Evolutionary conservation across 2,329 filamentous ascomycete genomes (phyloP).

Genomic region (Gaeumannomyces tritici): DNA sequence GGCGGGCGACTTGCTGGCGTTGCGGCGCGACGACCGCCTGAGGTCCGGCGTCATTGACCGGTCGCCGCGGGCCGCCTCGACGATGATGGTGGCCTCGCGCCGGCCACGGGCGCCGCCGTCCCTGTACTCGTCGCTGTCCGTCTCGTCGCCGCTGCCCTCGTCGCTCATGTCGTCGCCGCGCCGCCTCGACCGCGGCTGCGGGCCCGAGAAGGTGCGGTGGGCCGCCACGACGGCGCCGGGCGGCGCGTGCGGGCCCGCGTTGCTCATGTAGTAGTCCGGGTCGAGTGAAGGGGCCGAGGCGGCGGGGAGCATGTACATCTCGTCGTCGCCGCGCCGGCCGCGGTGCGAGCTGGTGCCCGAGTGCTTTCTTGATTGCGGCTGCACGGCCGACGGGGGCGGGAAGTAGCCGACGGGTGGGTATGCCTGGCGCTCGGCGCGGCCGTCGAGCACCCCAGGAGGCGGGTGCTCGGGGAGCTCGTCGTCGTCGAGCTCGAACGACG

Average conservation of each 20-base stretch:
- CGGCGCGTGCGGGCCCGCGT: slow-evolving; percentile 23
- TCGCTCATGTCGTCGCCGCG: slow-evolving; percentile 20
- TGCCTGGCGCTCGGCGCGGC: slow-evolving; percentile 18
- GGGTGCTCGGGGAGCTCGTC: slow-evolving; percentile 27
- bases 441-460: slow-evolving; percentile 24
- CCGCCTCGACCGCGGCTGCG: slow-evolving; percentile 17
- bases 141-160: slow-evolving; percentile 17
- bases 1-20: slow-evolving; percentile 14
- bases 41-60: neutral
- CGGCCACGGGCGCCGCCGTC: slow-evolving; percentile 16
- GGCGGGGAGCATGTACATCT: slow-evolving; percentile 31
- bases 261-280: no score
- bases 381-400: slow-evolving; percentile 26
- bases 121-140: slow-evolving; percentile 25
- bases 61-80: slow-evolving; percentile 24
- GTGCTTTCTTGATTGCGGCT: slow-evolving; percentile 4
- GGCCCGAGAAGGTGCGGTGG: slow-evolving; percentile 15
- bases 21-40: slow-evolving; percentile 11
- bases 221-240: slow-evolving; percentile 22
- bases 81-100: slow-evolving; percentile 24
- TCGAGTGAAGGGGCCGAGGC: slow-evolving; percentile 15
- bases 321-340: no score
- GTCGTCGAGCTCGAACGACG: slow-evolving; percentile 32
- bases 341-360: slow-evolving; percentile 18
- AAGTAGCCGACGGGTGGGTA: slow-evolving; percentile 43